phyloP scores from a whole-genome alignment of 306 rosid species.

The Potentilla sterilis region DNA sequence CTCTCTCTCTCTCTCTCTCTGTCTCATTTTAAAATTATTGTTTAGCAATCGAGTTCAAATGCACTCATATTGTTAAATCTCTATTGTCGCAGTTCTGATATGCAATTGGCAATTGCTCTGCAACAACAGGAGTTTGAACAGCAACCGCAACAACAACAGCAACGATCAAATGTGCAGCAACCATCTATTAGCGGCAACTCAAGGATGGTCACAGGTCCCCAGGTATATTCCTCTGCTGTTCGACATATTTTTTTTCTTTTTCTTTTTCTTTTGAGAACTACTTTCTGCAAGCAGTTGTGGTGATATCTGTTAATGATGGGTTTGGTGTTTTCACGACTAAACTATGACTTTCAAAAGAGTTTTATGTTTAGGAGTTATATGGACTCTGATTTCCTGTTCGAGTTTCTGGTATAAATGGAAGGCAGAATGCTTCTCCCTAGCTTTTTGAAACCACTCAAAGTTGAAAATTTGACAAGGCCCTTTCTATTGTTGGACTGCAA shows the following conservation, averaged over 20 bases:
- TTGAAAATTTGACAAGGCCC: not conserved
- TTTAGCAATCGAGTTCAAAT: not conserved
- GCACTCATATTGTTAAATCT: not conserved
- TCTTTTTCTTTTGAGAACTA: not conserved
- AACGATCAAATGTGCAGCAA: conserved; percentile 59
- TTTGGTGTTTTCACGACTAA: not conserved
- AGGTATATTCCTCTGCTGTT: conserved; percentile 43
- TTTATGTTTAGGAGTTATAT: not conserved
- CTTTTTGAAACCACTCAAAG: too few relatives aligned
- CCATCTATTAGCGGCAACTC: conserved; percentile 49
- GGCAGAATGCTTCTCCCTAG: not conserved
- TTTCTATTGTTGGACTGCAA: not conserved
- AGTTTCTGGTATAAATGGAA: conserved; percentile 3
- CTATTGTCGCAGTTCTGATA: conserved; percentile 69
- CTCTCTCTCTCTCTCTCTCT: too few relatives aligned
- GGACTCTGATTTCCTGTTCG: not conserved
- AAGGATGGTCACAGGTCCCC: conserved; percentile 87
- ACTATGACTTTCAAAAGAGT: not conserved
- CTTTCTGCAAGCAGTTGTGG: not conserved
- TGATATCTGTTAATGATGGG: not conserved
- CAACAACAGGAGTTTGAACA: conserved; percentile 98
- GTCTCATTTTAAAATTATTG: not conserved
- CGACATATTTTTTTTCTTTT: not conserved
- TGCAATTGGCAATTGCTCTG: conserved; percentile 91
- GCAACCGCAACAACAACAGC: conserved; percentile 69